Conservation (phyloP, 768 basidiomycete genomes). For the Mycena alexandri region DNA sequence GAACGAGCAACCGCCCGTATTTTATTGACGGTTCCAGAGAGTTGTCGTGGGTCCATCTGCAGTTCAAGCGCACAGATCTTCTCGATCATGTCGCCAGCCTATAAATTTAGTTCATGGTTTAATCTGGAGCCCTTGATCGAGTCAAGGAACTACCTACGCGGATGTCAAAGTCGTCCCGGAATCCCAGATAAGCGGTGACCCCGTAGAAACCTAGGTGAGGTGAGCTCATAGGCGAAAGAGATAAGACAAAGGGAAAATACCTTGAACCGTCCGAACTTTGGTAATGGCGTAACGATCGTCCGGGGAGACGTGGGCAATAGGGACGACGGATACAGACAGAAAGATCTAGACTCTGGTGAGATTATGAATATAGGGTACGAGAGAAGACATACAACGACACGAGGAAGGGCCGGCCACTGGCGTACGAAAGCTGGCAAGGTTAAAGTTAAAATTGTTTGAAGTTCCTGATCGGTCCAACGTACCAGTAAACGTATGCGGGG, state of each 20-base stretch:
- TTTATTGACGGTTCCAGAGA: constrained; percentile 50
- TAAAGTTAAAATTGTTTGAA: neutral
- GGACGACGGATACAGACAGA: constrained; percentile 67
- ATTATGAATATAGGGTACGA: neutral
- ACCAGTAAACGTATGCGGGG: constrained; percentile 75
- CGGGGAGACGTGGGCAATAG: constrained; percentile 60
- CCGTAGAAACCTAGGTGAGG: constrained; percentile 65
- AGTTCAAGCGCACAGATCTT: constrained; percentile 65
- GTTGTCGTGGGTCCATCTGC: constrained; percentile 50
- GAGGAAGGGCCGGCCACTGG: constrained; percentile 78
- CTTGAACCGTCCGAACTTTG: constrained; percentile 69
- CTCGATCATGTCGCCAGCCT: constrained; percentile 62
- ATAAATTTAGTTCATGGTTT: neutral
- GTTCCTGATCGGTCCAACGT: constrained; percentile 4
- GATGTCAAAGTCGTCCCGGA: constrained; percentile 71
- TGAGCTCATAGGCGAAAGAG: neutral
- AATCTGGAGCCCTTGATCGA: neutral
- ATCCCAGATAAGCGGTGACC: constrained; percentile 70
- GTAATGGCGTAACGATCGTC: constrained; percentile 68
- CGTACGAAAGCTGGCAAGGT: constrained; percentile 62
- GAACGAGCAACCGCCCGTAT: constrained; percentile 56
- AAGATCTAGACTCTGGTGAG: constrained; percentile 55
- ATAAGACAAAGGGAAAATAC: constrained; percentile 40
- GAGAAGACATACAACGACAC: constrained; percentile 63
- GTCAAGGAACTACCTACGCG: constrained; percentile 43